Evolutionary conservation across 164 flowering plant genomes (phyloP).

Genomic region (Paratinospora sagittata): DNA sequence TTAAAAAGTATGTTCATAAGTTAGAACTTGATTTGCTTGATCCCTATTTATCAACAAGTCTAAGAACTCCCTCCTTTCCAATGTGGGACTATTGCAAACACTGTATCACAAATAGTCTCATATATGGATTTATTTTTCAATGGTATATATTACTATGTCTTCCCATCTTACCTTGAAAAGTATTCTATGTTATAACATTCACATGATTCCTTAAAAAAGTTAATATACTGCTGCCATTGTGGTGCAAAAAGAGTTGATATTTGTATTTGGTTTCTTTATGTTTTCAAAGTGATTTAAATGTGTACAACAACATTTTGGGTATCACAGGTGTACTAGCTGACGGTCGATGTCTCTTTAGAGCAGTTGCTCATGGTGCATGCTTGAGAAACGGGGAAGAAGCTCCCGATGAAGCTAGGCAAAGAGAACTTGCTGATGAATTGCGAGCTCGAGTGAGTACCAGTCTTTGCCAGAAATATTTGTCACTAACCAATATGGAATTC

Average conservation of each 20-base stretch:
- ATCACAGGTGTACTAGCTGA: slow-evolving; percentile 62
- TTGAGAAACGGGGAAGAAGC: slow-evolving; percentile 66
- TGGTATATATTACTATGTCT: too few species aligned
- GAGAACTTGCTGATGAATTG: slow-evolving; percentile 81
- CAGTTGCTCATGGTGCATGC: slow-evolving; percentile 68
- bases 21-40: too few species aligned
- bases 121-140: too few species aligned
- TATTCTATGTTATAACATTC: too few species aligned
- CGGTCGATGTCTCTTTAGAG: slow-evolving; percentile 88
- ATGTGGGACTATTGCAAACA: too few species aligned
- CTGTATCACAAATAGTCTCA: too few species aligned
- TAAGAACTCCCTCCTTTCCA: too few species aligned
- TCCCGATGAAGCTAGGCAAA: slow-evolving; percentile 64
- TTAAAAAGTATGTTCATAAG: too few species aligned
- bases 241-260: neutral
- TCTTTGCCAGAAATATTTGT: neutral
- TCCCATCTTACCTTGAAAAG: too few species aligned
- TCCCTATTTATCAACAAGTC: too few species aligned
- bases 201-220: too few species aligned
- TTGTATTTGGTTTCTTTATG: neutral
- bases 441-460: slow-evolving; percentile 54
- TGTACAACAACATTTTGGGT: neutral
- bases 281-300: neutral
- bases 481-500: neutral
- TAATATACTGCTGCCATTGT: too few species aligned